These are phyloP conservation scores for Podospora didyma DNA, from an alignment of 495 filamentous ascomycete genomes.

Conservation along the genomic window DNA sequence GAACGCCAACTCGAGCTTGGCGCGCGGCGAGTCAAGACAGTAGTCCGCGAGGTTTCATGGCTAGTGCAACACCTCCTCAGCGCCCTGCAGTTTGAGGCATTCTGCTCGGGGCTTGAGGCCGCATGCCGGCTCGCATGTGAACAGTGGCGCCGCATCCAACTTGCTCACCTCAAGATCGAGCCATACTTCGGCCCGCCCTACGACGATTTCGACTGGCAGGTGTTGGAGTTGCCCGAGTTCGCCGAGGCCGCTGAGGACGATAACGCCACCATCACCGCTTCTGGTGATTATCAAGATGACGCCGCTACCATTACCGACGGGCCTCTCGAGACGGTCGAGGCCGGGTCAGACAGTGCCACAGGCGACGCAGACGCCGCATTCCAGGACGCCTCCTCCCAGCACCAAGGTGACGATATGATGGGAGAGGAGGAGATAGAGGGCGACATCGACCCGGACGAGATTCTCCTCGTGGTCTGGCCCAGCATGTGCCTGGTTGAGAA, in stretches of 20 bases:
- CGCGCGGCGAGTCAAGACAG: conserved; percentile 29
- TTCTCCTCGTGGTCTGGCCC: conserved; percentile 34
- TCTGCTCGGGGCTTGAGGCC: conserved; percentile 27
- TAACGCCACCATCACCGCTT: neutral
- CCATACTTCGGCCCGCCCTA: conserved; percentile 37
- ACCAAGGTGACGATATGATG: conserved; percentile 5
- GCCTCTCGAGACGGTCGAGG: conserved; percentile 22
- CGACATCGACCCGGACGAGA: conserved; percentile 33
- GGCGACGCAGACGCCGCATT: conserved; percentile 3
- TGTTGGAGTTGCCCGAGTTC: conserved; percentile 33
- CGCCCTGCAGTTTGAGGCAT: conserved; percentile 32
- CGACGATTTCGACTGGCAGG: conserved; percentile 39
- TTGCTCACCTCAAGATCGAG: conserved; percentile 33
- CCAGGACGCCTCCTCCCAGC: neutral
- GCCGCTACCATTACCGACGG: conserved; percentile 7
- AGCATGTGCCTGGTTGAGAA: conserved; percentile 35
- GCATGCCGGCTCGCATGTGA: conserved; percentile 30
- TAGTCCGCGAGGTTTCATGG: conserved; percentile 35
- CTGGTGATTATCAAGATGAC: conserved; percentile 7
- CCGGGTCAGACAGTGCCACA: neutral
- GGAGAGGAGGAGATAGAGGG: conserved; percentile 7
- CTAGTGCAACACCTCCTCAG: conserved; percentile 32
- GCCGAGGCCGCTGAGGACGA: conserved; percentile 15
- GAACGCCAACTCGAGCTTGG: conserved; percentile 27
- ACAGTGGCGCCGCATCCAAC: conserved; percentile 35